These are phyloP conservation scores for Corymbia maculata DNA, from an alignment of 345 rosid genomes.

Conservation along the genomic window DNA sequence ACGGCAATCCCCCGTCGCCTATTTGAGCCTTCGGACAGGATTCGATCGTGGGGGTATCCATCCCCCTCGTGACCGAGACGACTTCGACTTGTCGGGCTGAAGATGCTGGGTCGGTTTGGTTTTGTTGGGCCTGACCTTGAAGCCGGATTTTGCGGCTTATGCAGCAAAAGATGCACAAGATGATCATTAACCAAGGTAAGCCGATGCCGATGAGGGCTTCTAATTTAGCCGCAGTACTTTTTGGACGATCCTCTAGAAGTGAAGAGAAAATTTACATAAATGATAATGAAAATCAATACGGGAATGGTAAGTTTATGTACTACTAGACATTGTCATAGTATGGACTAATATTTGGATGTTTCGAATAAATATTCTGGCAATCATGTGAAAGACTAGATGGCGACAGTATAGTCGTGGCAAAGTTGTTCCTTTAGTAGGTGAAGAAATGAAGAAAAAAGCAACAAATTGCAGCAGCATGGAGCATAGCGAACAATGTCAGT, in stretches of 20 bases:
- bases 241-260: not conserved
- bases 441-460: too few relatives aligned
- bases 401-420: too few relatives aligned
- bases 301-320: not conserved
- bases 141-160: not conserved
- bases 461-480: too few relatives aligned
- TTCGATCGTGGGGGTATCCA: conserved; percentile 6
- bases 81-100: not conserved
- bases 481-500: too few relatives aligned
- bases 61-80: not conserved
- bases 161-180: not conserved
- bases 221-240: not conserved
- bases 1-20: conserved; percentile 36
- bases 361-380: too few relatives aligned
- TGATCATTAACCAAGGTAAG: not conserved
- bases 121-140: not conserved
- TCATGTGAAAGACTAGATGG: too few relatives aligned
- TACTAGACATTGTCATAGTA: too few relatives aligned
- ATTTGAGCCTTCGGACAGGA: conserved; percentile 14
- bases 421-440: too few relatives aligned
- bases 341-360: too few relatives aligned
- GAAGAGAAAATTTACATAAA: not conserved
- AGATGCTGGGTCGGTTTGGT: not conserved
- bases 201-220: not conserved
- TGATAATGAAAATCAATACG: not conserved